phyloP scores from a whole-genome alignment of 2,329 filamentous ascomycete genomes.

The Colletotrichum orchidophilum region DNA sequence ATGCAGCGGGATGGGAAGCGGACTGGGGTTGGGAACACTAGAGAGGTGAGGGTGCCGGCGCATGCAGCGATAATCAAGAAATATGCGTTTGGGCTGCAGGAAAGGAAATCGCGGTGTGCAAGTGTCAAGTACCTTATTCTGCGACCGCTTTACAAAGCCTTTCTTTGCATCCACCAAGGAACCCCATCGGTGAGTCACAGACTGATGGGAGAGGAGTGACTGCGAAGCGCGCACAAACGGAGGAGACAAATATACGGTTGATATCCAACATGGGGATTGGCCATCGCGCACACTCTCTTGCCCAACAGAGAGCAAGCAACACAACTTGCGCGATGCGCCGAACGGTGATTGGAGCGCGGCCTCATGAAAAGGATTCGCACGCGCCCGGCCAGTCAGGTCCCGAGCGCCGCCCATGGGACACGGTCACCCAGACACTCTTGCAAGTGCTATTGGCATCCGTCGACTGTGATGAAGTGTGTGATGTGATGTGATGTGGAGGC shows the following conservation, averaged over 20 bases:
- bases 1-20: background rate
- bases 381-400: slow-evolving; percentile 21
- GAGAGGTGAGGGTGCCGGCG: background rate
- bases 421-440: background rate
- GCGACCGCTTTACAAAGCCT: background rate
- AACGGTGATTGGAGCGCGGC: slow-evolving; percentile 29
- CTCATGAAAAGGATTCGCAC: background rate
- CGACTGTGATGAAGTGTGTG: slow-evolving; percentile 8
- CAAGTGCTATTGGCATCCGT: background rate
- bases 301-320: background rate
- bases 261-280: background rate
- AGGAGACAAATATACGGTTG: background rate
- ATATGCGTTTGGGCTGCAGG: background rate
- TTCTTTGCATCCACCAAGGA: background rate
- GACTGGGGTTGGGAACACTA: background rate
- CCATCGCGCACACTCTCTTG: background rate
- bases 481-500: slow-evolving; percentile 4
- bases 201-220: background rate
- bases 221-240: background rate
- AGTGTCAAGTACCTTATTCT: background rate
- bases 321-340: slow-evolving; percentile 19
- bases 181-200: slow-evolving; percentile 3
- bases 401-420: slow-evolving; percentile 22
- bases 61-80: background rate
- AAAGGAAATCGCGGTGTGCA: slow-evolving; percentile 1